Base-by-base conservation (phyloP, 179 eudicot genomes). In the Vitellaria paradoxa region DNA sequence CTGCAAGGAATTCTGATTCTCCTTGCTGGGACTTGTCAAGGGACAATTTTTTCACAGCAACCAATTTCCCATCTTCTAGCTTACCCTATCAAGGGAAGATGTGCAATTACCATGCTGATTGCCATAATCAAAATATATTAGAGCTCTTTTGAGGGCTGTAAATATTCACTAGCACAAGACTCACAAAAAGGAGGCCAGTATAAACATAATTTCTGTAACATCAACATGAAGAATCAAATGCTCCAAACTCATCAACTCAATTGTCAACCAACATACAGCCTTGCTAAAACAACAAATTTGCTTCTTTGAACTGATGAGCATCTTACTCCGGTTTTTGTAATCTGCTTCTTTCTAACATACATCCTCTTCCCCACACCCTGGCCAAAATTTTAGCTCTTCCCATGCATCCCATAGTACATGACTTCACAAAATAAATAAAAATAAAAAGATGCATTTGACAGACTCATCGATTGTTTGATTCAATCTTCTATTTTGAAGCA, bases 1-100 rank as follows among this genome's bases (percentile, higher is more conserved):
- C 94, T 20, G 89, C 76, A 64, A 85, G 84, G 81, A 91, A 91
- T 70, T 91, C 88, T 10, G 88, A 82, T 15, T 88, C 91, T 80
- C 87, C 84, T 81, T 88, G 86, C 77, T 87, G 84, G 68, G 88
- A 81, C 81, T 89, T 85, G 37, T 86, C 85, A 8, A 81, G 24
- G 45, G 89, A 79, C 4, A 91, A 79, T 80, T 85, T 83, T 84
- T 91, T 91, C 55, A 89, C 84, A 12, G 94, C 92, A 62, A 89
- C 83, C 45, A 61, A 26, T 30, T 77, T 84, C 68, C 91, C 92
- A 81, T 91, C 88, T 68, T 82, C 85, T 55, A 86, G 46, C 75
- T 84, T 86, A n/a, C 89, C 89, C 89, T 86, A 37, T 9, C 15
- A 17, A 37, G 14, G 23, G 55, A 68, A n/a, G 13, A 42, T 12